phyloP scores from a whole-genome alignment of 805 yeast genomes.

The Hanseniaspora vineae region DNA sequence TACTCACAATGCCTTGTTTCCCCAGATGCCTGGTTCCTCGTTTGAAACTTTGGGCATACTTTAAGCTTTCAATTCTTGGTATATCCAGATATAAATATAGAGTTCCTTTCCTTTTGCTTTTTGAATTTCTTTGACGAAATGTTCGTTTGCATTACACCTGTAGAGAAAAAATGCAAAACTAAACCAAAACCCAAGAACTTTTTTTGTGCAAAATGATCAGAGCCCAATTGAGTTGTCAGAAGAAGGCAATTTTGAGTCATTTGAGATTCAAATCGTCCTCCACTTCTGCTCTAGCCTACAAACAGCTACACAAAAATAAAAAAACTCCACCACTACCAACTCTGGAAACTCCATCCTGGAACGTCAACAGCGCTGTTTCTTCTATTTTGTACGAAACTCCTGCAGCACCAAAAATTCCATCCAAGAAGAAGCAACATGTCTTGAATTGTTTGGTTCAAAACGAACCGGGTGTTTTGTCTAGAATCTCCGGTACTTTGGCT shows the following conservation, averaged over 20 bases:
- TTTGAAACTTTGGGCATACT: no score
- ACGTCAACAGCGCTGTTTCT: constrained; percentile 92
- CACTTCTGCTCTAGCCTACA: constrained; percentile 90
- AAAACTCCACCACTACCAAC: constrained; percentile 87
- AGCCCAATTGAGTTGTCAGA: constrained; percentile 1
- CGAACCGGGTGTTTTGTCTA: constrained; percentile 94
- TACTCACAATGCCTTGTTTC: no score
- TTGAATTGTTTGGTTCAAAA: constrained; percentile 95
- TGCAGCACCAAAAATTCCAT: constrained; percentile 19
- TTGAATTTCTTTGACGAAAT: no score
- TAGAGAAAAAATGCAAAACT: no score
- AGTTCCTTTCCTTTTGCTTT: no score
- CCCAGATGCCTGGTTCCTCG: no score
- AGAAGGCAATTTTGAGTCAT: background rate
- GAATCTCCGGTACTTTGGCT: constrained; percentile 89
- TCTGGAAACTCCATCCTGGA: constrained; percentile 86
- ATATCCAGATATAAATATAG: no score
- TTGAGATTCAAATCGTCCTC: constrained; percentile 37
- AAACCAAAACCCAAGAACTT: no score
- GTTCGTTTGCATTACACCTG: no score
- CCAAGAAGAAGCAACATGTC: constrained; percentile 73
- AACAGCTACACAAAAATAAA: constrained; percentile 76
- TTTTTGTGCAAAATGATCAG: background rate
- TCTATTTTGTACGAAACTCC: constrained; percentile 91
- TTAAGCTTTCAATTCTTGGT: no score